Base-by-base conservation (phyloP, 2,329 filamentous ascomycete species). In the Pseudogymnoascus verrucosus region DNA sequence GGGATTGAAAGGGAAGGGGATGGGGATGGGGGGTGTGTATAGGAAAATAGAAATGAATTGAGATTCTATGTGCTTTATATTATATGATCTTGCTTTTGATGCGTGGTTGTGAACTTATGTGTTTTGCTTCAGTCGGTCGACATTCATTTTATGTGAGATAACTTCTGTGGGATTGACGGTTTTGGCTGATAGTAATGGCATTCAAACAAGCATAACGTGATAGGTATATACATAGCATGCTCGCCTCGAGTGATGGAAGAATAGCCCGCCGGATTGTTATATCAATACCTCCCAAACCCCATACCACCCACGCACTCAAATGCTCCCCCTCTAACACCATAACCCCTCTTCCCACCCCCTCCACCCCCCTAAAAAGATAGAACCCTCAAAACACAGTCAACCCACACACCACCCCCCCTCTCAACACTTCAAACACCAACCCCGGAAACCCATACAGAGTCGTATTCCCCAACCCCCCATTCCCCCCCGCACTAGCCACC, bases 371-470 rank as follows among this genome's bases (percentile, higher is more conserved):
- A n/a, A 39, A 60, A 40, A 26, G 23, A 26, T 3, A 26, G 5
- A 26, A 26, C 2, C 23, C 23, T 5, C 23, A 96, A 78, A 93
- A 96, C 23, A 96, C 87, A 8, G 93, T 98, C 74, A 98, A 80
- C 26, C 90, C 89, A 75, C 91, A 96, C 23, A 99, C 90, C 66
- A 86, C 88, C 3, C 90, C 92, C 72, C 96, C 97, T 84, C 90
- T 93, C 75, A 98, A 77, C 28, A 99, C 93, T 77, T 99, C 95
- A 78, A 99, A 98, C 57, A 97, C 86, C 75, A 98, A 78, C 0
- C 95, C 93, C 0, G 95, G 93, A 71, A 97, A 97, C 1, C 93
- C 93, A 77, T 91, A 98, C 28, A 99, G 77, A 66, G 93, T 93
- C 14, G 93, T 96, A 63, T 88, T 89, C 19, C 85, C 85, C 65